Percentiles rank a stretch among this genome's conserved stretches.
phyloP scores from a whole-genome alignment of 140 eudicot genomes.

The Ambrosia hybrid region DNA sequence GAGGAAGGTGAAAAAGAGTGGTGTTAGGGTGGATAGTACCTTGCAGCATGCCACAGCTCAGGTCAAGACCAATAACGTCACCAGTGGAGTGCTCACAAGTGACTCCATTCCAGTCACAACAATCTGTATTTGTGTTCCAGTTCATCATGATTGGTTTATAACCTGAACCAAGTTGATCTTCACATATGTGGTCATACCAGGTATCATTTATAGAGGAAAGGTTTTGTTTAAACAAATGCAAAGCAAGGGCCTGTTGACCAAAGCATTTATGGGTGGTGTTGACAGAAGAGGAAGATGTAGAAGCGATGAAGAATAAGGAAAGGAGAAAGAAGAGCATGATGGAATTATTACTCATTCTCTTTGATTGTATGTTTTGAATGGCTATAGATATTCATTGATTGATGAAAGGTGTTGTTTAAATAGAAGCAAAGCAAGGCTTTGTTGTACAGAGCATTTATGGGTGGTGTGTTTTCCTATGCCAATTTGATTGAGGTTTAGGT shows the following conservation, averaged over 20 bases:
- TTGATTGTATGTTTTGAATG: not conserved
- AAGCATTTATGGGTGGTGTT: not conserved
- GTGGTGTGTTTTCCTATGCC: too few relatives aligned
- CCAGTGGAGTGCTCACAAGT: not conserved
- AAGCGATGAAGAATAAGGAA: not conserved
- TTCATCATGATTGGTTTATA: too few relatives aligned
- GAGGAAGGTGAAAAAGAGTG: not conserved
- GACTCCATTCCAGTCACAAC: not conserved
- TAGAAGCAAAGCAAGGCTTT: too few relatives aligned
- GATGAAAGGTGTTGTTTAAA: too few relatives aligned
- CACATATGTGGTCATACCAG: too few relatives aligned
- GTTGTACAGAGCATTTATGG: too few relatives aligned
- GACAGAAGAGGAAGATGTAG: not conserved
- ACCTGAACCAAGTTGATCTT: too few relatives aligned
- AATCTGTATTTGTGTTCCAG: too few relatives aligned
- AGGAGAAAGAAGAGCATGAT: not conserved
- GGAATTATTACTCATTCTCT: too few relatives aligned
- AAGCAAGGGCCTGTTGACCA: not conserved
- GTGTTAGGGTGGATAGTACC: not conserved
- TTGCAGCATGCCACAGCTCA: not conserved
- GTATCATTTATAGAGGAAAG: not conserved
- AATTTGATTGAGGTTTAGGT: too few relatives aligned
- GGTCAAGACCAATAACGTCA: not conserved
- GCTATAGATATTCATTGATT: not conserved
- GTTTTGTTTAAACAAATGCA: constrained; percentile 16